Base-by-base conservation (phyloP, 352 stramenopile genomes). In the Stramenopiles sp. region DNA sequence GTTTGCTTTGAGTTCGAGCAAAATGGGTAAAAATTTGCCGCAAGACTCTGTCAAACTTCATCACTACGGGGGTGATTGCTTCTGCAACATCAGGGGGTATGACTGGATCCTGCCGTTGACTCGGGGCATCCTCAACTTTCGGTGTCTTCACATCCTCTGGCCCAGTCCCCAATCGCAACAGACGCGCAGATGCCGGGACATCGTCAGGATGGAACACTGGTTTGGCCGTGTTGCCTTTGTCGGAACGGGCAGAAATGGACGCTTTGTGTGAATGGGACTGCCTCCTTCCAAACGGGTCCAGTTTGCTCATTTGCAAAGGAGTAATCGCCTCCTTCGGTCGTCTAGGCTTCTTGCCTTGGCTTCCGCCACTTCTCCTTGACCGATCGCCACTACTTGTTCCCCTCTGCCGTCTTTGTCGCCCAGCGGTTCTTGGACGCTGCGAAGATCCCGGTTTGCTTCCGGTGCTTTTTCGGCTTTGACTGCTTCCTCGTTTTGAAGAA, bases 1-100 rank as follows among this genome's bases (percentile, higher is more conserved):
- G 43, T 63, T 63, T 63, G 25, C 25, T 63, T 25, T 63, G 43
- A 12, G 43, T 63, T 63, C 43, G 43, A 18, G 43, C 43, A 63
- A 63, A 63, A 63, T 63, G 43, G 12, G 43, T 63, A 63, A 63
- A 63, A 63, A 63, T 25, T 63, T 63, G 43, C 25, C 43, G 12
- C 43, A 63, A 63, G 43, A 63, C 43, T 18, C 43, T 12, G 25
- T 63, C 43, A 63, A 63, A 63, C 25, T 25, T 12, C 25, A 63
- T 25, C 12, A 63, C 43, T 18, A 63, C 25, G 12, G 43, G 43
- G 43, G 12, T 63, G 12, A 63, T 63, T 63, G 43, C 43, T 63
- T 63, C 43, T 18, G 43, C 43, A 63, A 63, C 43, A 63, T 63
- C 43, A 18, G 12, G 12, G 12, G 43, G 43, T 25, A 63, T 18